Base-by-base conservation (phyloP, 2,329 filamentous ascomycete genomes). In the Myriosclerotinia scirpicola region DNA sequence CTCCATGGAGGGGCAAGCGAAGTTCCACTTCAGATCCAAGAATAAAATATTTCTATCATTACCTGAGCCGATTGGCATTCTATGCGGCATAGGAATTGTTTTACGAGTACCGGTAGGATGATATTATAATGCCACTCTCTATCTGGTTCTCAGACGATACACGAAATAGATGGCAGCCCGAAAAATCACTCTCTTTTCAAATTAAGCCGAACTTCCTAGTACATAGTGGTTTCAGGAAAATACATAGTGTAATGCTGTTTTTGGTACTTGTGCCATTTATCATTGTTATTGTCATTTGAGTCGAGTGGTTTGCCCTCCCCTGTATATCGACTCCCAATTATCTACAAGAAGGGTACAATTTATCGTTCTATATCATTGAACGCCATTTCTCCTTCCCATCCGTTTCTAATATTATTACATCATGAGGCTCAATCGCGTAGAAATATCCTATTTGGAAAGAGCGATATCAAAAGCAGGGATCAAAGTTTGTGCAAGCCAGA, bases 401-500 rank as follows among this genome's bases (percentile, higher is more conserved):
- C 66, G 53, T 66, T 68, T 67, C 66, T 55, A 64, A 55, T 65
- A 70, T 62, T 55, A 63, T 58, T 61, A 59, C 60, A 56, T 52
- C 42, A 22, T 44, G 38, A 15, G 7, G 63, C 46, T 70, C 30
- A 48, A 7, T 52, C 11, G 46, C 40, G 15, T 42, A 34, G 46
- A 9, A 55, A 22, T 15, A 58, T 44, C 46, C 54, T 72, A 75
- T 71, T 75, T 75, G 14, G 73, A 72, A n/a, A 77, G 65, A 15
- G 73, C 76, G 58, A 87, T 87, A 75, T 87, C 91, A 79, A 98
- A 98, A 50, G 93, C 90, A 62, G 95, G 95, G 77, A 99, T 99
- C 75, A 99, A 84, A 40, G 95, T 98, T 84, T 99, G 95, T 67
- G 95, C 95, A 77, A 99, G 87, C 95, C 95, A 99, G 88, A 99